These are phyloP conservation scores for Sporothrix humicola DNA, from an alignment of 2,329 filamentous ascomycete species.

Conservation along the genomic window DNA sequence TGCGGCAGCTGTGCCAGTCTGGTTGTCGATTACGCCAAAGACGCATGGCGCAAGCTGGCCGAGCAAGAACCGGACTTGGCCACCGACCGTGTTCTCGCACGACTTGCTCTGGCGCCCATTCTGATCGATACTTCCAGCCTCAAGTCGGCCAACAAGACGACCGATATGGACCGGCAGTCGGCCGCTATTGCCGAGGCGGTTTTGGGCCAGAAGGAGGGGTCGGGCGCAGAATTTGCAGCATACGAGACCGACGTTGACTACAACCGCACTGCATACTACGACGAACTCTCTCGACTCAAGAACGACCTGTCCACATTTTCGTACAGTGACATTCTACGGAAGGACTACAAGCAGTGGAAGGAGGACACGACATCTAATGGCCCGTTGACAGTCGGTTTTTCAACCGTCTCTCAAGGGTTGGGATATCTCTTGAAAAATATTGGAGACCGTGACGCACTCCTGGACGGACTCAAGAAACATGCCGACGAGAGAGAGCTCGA, in stretches of 20 bases:
- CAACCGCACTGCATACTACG: slow-evolving; percentile 62
- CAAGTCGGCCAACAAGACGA: slow-evolving; percentile 67
- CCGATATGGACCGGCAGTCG: slow-evolving; percentile 63
- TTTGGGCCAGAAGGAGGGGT: slow-evolving; percentile 37
- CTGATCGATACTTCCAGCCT: slow-evolving; percentile 76
- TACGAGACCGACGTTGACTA: slow-evolving; percentile 49
- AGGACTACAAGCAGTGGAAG: slow-evolving; percentile 83
- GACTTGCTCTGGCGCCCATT: slow-evolving; percentile 71
- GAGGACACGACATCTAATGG: slow-evolving; percentile 48
- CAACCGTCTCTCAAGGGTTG: slow-evolving; percentile 67
- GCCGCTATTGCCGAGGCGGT: slow-evolving; percentile 63
- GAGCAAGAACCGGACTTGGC: slow-evolving; percentile 49
- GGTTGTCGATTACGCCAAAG: slow-evolving; percentile 64
- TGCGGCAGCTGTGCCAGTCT: slow-evolving; percentile 77
- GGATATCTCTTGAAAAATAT: slow-evolving; percentile 63
- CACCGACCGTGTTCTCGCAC: slow-evolving; percentile 55
- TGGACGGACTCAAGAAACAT: slow-evolving; percentile 58
- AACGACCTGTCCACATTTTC: slow-evolving; percentile 66
- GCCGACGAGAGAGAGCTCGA: slow-evolving; percentile 63
- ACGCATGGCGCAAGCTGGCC: slow-evolving; percentile 61
- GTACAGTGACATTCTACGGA: slow-evolving; percentile 72
- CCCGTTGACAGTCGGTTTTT: slow-evolving; percentile 66
- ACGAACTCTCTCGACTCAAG: slow-evolving; percentile 67
- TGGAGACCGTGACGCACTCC: slow-evolving; percentile 52
- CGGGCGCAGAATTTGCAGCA: background rate